Percentiles rank a stretch among this genome's conserved stretches.
Conservation (phyloP, 305 asterid genomes). For the Solanum hybrid region DNA sequence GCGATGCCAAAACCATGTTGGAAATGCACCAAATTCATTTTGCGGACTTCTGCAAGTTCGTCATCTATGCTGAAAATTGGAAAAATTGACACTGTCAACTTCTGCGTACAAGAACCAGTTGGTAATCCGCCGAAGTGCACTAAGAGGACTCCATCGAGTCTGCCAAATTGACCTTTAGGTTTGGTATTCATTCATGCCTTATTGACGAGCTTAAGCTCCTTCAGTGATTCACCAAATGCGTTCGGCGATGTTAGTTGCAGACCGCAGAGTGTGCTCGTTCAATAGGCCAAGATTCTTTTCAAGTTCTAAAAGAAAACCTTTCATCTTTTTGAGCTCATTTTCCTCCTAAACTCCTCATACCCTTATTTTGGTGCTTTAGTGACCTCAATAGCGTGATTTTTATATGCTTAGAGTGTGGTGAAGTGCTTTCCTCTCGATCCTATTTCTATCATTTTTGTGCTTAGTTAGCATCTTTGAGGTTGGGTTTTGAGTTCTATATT, state of each 20-base stretch:
- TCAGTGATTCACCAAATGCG: neutral
- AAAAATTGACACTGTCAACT: neutral
- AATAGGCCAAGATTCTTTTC: neutral
- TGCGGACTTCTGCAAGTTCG: neutral
- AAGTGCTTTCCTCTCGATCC: neutral
- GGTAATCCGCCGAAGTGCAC: neutral
- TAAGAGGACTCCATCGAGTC: neutral
- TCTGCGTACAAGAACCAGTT: neutral
- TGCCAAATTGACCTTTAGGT: neutral
- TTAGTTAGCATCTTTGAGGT: neutral
- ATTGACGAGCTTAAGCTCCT: neutral
- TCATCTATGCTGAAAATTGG: neutral
- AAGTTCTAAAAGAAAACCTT: neutral
- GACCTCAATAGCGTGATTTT: neutral
- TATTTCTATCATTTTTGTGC: neutral
- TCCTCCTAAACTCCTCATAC: neutral
- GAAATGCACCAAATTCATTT: neutral
- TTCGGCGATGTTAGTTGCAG: neutral
- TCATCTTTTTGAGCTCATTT: neutral
- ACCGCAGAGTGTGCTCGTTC: neutral
- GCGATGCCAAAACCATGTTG: neutral
- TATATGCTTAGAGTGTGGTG: neutral
- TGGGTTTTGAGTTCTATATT: neutral
- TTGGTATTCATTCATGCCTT: neutral
- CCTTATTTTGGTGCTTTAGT: neutral